Base-by-base conservation (phyloP, 139 green algal genomes). In the Volvox africanus region DNA sequence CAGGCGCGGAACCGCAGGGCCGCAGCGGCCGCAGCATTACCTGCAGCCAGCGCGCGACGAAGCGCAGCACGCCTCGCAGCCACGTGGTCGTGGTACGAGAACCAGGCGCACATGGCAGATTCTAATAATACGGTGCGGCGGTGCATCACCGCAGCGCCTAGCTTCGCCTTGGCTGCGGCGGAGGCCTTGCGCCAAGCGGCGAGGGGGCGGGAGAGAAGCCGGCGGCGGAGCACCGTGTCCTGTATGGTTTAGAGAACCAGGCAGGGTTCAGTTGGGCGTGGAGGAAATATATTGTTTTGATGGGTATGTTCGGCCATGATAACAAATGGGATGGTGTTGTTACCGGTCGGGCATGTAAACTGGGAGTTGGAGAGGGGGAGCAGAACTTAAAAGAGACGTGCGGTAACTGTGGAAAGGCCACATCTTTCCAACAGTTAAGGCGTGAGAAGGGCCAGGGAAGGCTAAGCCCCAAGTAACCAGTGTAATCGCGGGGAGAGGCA, bases 41-140 rank as follows among this genome's bases (percentile, higher is more conserved):
- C 92, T 21, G 19, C 61, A 11, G 81, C 28, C 44, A 93, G 80
- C 21, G 83, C 88, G 30, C 79, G 55, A 13, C 86, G 78, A 80
- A 94, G 88, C 68, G 55, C 83, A 21, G 22, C 71, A 0, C 33
- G 20, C 21, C 73, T 73, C 71, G 2, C 28, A 36, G 20, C 67
- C 68, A 89, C 36, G 32, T n/a, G 1, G 9, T 19, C 21, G 84
- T 89, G 84, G 36, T 81, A 44, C 22, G 13, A 0, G 18, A 32
- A 21, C 62, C 71, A 90, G 50, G 71, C 73, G n/a, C 3, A 18
- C 71, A 90, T 21, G 26, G 71, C 73, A 30, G 67, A 36, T 11
- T 36, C 33, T 13, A 90, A 73, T 28, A 90, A 50, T 1, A 50
- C 9, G 3, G 2, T 12, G 14, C 44, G 44, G 71, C 50, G 86